A percentile compares a stretch with the other conserved stretches of the same genome.
Conservation (phyloP, 139 green algal genomes). For the Deuterostichococcus epilithicus region DNA sequence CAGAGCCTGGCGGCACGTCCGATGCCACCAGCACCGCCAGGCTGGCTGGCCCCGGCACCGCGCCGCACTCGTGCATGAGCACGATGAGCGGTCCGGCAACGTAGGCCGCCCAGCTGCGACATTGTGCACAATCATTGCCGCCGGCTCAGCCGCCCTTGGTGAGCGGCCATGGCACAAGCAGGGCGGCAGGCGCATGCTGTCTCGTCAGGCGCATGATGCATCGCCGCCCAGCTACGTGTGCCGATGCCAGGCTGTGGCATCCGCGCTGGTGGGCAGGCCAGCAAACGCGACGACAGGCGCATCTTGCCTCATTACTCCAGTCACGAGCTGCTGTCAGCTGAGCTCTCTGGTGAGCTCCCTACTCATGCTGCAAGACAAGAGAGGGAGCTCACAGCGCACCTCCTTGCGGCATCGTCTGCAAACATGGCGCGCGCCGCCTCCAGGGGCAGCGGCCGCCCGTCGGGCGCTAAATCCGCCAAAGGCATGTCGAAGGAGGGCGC, state of each 20-base stretch:
- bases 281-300: too few relatives aligned
- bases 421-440: conserved; percentile 49
- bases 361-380: background rate
- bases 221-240: background rate
- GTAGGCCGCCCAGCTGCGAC: conserved; percentile 82
- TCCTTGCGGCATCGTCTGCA: conserved; percentile 33
- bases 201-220: background rate
- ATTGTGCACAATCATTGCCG: background rate
- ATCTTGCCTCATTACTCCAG: too few relatives aligned
- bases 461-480: conserved; percentile 55
- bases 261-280: too few relatives aligned
- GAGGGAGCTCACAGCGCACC: conserved; percentile 15
- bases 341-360: too few relatives aligned
- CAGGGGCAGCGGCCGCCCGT: conserved; percentile 56
- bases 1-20: conserved; percentile 89
- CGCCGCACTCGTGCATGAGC: conserved; percentile 64
- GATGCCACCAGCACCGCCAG: conserved; percentile 60
- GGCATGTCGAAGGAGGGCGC: conserved; percentile 63
- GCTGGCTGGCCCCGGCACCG: conserved; percentile 25
- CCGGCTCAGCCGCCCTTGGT: too few relatives aligned
- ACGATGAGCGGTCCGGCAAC: conserved; percentile 82
- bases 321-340: too few relatives aligned
- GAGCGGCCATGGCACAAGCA: background rate
- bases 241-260: too few relatives aligned
- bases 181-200: background rate